These are phyloP conservation scores for Penicillium crystallinum DNA, from an alignment of 495 filamentous ascomycete species.

Conservation along the genomic window DNA sequence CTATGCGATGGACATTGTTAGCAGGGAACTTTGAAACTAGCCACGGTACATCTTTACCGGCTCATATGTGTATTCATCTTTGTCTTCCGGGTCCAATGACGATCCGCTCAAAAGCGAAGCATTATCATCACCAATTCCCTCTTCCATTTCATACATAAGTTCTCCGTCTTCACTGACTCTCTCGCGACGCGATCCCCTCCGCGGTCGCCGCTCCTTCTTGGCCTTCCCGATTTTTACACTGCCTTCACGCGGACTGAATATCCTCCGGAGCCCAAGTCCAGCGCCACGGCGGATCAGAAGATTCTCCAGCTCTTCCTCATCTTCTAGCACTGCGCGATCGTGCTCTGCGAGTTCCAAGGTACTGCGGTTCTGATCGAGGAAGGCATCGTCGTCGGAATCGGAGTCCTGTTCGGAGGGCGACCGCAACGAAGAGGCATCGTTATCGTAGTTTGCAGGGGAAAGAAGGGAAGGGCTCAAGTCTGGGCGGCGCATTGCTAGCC, in stretches of 20 bases:
- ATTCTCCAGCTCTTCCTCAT: slow-evolving; percentile 85
- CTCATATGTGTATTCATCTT: slow-evolving; percentile 27
- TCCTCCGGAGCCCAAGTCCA: slow-evolving; percentile 43
- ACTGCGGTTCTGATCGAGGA: slow-evolving; percentile 56
- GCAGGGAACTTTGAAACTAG: not conserved
- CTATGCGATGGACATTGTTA: not conserved
- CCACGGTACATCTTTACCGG: slow-evolving; percentile 20
- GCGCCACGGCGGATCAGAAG: slow-evolving; percentile 55
- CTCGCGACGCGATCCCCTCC: slow-evolving; percentile 37
- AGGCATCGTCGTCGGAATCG: slow-evolving; percentile 70
- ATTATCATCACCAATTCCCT: slow-evolving; percentile 66
- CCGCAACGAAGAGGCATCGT: slow-evolving; percentile 60
- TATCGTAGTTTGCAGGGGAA: slow-evolving; percentile 60
- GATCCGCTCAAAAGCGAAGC: slow-evolving; percentile 32
- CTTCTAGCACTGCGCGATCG: slow-evolving; percentile 72
- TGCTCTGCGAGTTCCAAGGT: slow-evolving; percentile 65
- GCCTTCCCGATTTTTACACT: slow-evolving; percentile 56
- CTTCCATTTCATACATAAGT: slow-evolving; percentile 87
- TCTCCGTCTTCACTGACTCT: slow-evolving; percentile 59
- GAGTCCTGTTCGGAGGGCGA: slow-evolving; percentile 68
- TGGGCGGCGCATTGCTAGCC: slow-evolving; percentile 18
- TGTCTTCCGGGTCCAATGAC: slow-evolving; percentile 42
- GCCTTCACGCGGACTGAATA: slow-evolving; percentile 39
- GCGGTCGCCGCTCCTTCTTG: slow-evolving; percentile 36
- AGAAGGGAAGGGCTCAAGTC: slow-evolving; percentile 44